Conservation (phyloP, 768 basidiomycete genomes). For the Termitomyces sp. region DNA sequence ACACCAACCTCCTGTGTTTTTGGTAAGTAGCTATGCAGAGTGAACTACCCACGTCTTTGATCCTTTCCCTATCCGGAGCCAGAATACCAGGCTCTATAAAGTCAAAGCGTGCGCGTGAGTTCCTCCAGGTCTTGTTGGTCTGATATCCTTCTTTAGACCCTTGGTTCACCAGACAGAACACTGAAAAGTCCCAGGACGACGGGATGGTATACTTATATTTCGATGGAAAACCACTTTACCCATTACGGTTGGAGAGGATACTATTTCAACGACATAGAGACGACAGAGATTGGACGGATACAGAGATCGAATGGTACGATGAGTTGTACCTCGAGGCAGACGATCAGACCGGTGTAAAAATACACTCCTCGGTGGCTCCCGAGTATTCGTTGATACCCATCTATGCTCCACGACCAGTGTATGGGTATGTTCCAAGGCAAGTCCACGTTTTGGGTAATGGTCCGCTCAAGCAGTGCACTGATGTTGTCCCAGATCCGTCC, state of each 20-base stretch:
- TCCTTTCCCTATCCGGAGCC: background rate
- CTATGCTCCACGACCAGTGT: background rate
- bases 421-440: background rate
- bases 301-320: too few species aligned
- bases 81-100: background rate
- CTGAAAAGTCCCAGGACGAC: background rate
- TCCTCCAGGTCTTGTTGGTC: too few species aligned
- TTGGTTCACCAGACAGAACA: background rate
- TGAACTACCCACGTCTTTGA: background rate
- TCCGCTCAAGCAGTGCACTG: background rate
- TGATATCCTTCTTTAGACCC: background rate
- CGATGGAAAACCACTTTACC: background rate
- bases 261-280: background rate
- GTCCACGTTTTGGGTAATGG: background rate
- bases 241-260: background rate
- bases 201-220: background rate
- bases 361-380: background rate
- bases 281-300: background rate
- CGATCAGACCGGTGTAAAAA: too few species aligned
- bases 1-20: background rate
- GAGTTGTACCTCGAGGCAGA: too few species aligned
- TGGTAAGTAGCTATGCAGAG: background rate
- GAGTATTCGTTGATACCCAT: slow-evolving; percentile 1
- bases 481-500: background rate
- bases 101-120: background rate